Conservation (phyloP, 2,329 filamentous ascomycete genomes). For the Colletotrichum trifolii region DNA sequence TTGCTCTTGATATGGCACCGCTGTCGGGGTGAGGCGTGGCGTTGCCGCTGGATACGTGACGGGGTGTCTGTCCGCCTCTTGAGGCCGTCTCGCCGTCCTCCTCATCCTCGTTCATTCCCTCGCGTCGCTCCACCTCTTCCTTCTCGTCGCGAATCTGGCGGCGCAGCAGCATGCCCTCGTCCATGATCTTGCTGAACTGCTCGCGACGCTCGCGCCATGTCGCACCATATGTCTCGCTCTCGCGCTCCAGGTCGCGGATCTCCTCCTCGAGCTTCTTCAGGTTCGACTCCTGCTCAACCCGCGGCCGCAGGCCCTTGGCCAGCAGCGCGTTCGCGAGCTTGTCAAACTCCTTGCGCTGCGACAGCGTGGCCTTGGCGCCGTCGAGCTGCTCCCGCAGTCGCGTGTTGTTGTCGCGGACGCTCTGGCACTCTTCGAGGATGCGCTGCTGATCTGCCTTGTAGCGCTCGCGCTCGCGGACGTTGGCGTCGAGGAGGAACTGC, state of each 20-base stretch:
- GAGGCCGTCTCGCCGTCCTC: slow-evolving; percentile 67
- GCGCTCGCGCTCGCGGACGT: slow-evolving; percentile 82
- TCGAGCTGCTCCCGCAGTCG: slow-evolving; percentile 80
- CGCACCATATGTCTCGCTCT: slow-evolving; percentile 82
- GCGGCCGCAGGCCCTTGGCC: slow-evolving; percentile 69
- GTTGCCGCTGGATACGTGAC: slow-evolving; percentile 62
- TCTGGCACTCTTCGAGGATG: slow-evolving; percentile 82
- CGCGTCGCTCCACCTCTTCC: slow-evolving; percentile 88
- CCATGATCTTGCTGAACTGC: slow-evolving; percentile 89
- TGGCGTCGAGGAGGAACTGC: slow-evolving; percentile 86
- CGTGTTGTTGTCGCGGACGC: slow-evolving; percentile 79
- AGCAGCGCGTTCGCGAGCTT: slow-evolving; percentile 80
- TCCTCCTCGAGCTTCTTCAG: slow-evolving; percentile 87
- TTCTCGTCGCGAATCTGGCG: slow-evolving; percentile 93
- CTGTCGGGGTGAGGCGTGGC: slow-evolving; percentile 62
- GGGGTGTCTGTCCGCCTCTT: slow-evolving; percentile 60
- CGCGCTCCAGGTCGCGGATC: slow-evolving; percentile 85
- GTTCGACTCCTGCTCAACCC: slow-evolving; percentile 84
- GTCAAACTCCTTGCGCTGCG: slow-evolving; percentile 86
- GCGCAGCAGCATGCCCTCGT: slow-evolving; percentile 88
- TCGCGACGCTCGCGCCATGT: slow-evolving; percentile 88
- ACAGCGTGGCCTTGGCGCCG: slow-evolving; percentile 78
- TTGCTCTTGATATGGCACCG: slow-evolving; percentile 47
- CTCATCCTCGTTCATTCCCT: slow-evolving; percentile 80
- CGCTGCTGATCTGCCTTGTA: slow-evolving; percentile 84